Conservation (phyloP, 352 stramenopile species). For the Phytophthora gonapodyides region DNA sequence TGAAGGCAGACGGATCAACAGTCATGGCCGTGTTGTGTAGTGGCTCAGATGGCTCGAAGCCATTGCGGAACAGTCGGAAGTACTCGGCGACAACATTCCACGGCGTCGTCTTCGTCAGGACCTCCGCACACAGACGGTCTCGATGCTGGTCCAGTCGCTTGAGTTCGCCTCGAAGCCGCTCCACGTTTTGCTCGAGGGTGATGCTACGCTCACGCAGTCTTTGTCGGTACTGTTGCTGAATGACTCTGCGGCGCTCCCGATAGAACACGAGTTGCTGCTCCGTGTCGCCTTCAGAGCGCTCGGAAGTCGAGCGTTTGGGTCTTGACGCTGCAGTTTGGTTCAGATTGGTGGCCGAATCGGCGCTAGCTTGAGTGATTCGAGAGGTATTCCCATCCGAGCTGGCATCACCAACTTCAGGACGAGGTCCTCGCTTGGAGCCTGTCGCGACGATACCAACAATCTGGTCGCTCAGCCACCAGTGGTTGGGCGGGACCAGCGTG, state of each 20-base stretch:
- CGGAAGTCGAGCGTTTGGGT: too few species aligned
- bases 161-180: not conserved
- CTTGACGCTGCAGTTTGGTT: too few species aligned
- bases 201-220: not conserved
- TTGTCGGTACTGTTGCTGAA: constrained; percentile 14
- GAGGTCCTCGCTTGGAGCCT: not conserved
- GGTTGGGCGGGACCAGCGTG: too few species aligned
- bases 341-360: too few species aligned
- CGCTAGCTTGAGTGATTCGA: too few species aligned
- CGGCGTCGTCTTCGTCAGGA: not conserved
- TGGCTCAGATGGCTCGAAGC: not conserved
- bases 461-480: too few species aligned
- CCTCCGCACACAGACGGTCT: not conserved
- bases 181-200: not conserved
- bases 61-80: constrained; percentile 17
- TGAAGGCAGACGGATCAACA: not conserved
- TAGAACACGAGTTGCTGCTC: not conserved
- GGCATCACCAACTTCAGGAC: too few species aligned
- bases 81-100: constrained; percentile 14
- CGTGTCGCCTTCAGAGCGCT: too few species aligned
- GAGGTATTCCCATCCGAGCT: too few species aligned
- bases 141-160: not conserved
- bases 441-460: not conserved
- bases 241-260: constrained; percentile 3
- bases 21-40: not conserved